Base-by-base conservation (phyloP, 257 asterid species). In the Solanum arcanum region DNA sequence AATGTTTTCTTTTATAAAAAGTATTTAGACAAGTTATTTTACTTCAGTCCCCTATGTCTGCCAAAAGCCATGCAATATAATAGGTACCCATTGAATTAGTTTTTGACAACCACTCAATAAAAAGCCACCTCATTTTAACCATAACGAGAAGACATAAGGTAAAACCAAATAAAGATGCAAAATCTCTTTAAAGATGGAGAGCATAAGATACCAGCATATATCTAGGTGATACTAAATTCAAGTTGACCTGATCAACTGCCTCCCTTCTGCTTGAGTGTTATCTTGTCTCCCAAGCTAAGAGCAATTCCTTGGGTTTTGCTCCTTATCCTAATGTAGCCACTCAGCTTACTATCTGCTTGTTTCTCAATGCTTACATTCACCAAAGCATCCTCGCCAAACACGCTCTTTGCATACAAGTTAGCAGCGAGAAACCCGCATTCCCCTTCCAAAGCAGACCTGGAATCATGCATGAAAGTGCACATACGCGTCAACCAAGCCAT, bases 241-340 rank as follows among this genome's bases (percentile, higher is more conserved):
- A 29, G 68, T 81, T 81, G 85, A 31, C 46, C 44, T 47, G 84
- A 86, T 96, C 93, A 97, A 95, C 90, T 94, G 88, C 99, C 97
- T 88, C 99, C 98, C 92, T 97, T 97, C 90, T 97, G 99, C 95
- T 97, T 97, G 85, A 97, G 96, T 46, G 99, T 97, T 76, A 97
- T 97, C 90, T 97, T 97, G 95, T 97, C 99, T 7, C 99, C 99
- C 92, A 97, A 92, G 94, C 99, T 97, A 88, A 97, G 99, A 23
- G 99, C 99, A 16, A 97, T 97, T 77, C 99, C 99, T 89, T 97
- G 99, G 68, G 99, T 97, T 91, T 97, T 97, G 98, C 99, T 97
- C 91, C 99, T 92, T 91, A 97, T 97, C 93, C 99, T 93, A 44
- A 96, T 96, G 90, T 97, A 97, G 73, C 99, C 99, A 47, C 94